These are phyloP conservation scores for Stylosanthes scabra DNA, from an alignment of 331 rosid genomes.

Conservation along the genomic window DNA sequence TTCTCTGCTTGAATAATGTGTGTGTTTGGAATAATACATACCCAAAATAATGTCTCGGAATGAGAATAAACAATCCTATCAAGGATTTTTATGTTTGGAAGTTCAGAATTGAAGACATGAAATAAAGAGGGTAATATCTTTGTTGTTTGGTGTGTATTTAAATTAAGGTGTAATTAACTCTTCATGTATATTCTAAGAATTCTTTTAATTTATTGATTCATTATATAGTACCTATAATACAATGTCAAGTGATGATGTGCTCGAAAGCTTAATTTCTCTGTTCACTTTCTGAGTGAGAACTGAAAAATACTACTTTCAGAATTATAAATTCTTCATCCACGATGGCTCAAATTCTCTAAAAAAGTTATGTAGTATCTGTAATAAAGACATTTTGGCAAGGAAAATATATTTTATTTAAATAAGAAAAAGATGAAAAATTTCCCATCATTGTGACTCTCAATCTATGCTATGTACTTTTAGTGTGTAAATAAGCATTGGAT, in stretches of 20 bases:
- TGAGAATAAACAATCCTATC: no score
- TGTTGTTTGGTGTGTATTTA: slow-evolving; percentile 43
- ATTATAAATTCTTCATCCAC: no score
- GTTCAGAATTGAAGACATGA: slow-evolving; percentile 41
- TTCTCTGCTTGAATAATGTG: slow-evolving; percentile 14
- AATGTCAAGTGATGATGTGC: no score
- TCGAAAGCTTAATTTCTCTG: no score
- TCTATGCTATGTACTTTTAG: no score
- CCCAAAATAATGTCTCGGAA: slow-evolving; percentile 38
- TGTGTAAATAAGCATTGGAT: no score
- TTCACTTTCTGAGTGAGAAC: background rate
- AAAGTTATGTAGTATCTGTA: background rate
- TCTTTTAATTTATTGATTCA: slow-evolving; percentile 47
- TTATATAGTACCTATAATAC: slow-evolving; percentile 14
- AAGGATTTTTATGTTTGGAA: slow-evolving; percentile 36
- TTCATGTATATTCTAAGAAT: slow-evolving; percentile 43
- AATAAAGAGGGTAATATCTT: slow-evolving; percentile 46
- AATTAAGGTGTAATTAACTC: background rate
- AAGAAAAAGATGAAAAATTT: no score
- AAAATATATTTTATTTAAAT: no score
- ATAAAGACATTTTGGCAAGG: no score
- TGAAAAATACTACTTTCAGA: background rate
- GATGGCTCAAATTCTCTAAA: no score
- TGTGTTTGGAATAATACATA: background rate
- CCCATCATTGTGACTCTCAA: no score